Evolutionary conservation across 768 basidiomycete genomes (phyloP).

Genomic region (Omphalotus guepiniiformis): DNA sequence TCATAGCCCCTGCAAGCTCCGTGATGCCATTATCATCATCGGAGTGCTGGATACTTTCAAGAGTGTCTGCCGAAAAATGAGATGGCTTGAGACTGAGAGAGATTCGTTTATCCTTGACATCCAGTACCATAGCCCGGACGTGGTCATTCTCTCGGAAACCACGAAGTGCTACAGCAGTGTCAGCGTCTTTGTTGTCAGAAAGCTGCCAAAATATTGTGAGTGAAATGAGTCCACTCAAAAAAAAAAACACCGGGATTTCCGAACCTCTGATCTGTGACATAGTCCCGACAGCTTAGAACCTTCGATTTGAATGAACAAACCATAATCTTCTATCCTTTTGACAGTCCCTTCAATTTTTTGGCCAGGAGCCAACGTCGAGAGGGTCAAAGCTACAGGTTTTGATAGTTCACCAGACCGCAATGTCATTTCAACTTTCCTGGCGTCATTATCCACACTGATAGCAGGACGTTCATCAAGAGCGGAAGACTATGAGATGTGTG

Average conservation of each 20-base stretch:
- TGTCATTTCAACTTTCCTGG: slow-evolving; percentile 86
- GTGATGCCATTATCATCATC: slow-evolving; percentile 14
- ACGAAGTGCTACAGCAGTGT: slow-evolving; percentile 70
- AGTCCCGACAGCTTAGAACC: slow-evolving; percentile 81
- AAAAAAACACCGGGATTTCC: slow-evolving; percentile 13
- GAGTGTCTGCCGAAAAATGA: slow-evolving; percentile 69
- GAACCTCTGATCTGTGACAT: slow-evolving; percentile 90
- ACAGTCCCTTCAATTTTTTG: slow-evolving; percentile 79
- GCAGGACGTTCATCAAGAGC: background rate
- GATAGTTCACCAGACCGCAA: slow-evolving; percentile 66
- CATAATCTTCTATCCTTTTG: slow-evolving; percentile 82
- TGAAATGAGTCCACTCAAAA: background rate
- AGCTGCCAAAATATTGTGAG: slow-evolving; percentile 44
- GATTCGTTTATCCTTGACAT: slow-evolving; percentile 70
- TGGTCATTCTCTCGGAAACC: slow-evolving; percentile 85
- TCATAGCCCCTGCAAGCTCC: slow-evolving; percentile 9
- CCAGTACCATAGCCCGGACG: slow-evolving; percentile 74
- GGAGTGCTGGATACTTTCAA: slow-evolving; percentile 33
- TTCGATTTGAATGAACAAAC: slow-evolving; percentile 90
- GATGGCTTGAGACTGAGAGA: slow-evolving; percentile 91
- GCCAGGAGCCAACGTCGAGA: slow-evolving; percentile 65
- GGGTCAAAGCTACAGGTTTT: slow-evolving; percentile 34
- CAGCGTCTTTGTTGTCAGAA: slow-evolving; percentile 82
- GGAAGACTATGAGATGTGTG: background rate
- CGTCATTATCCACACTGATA: slow-evolving; percentile 61